Evolutionary conservation across 129 eudicot genomes (phyloP).

Genomic region (Saussurea involucrata): DNA sequence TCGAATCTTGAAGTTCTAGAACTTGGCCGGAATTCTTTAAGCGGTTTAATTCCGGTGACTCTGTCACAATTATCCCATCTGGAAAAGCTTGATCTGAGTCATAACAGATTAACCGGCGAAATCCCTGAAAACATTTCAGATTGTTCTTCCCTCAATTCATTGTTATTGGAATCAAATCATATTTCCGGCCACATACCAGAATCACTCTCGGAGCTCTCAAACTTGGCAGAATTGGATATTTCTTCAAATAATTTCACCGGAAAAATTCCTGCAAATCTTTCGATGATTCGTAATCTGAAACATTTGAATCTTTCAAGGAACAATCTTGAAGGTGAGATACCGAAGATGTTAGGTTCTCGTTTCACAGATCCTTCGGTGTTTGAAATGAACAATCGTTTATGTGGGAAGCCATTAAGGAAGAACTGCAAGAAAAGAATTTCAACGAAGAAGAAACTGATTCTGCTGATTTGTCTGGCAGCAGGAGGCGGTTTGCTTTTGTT

Average conservation of each 20-base stretch:
- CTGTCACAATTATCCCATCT: slow-evolving; percentile 44
- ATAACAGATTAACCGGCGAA: slow-evolving; percentile 55
- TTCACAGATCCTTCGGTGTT: slow-evolving; percentile 65
- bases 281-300: slow-evolving; percentile 37
- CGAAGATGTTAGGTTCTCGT: slow-evolving; percentile 38
- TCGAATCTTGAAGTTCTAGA: slow-evolving; percentile 60
- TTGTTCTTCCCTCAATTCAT: slow-evolving; percentile 28
- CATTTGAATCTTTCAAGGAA: slow-evolving; percentile 52
- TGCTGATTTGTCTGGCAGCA: slow-evolving; percentile 49
- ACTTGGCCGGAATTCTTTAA: slow-evolving; percentile 45
- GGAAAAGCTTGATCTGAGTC: slow-evolving; percentile 53
- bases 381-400: slow-evolving; percentile 42
- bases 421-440: slow-evolving; percentile 38
- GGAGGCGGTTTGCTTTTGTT: slow-evolving; percentile 43
- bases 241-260: slow-evolving; percentile 63
- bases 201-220: slow-evolving; percentile 39
- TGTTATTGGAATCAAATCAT: slow-evolving; percentile 54
- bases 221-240: slow-evolving; percentile 47
- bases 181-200: slow-evolving; percentile 59
- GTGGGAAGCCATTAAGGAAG: slow-evolving; percentile 60
- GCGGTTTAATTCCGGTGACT: slow-evolving; percentile 54
- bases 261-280: slow-evolving; percentile 51
- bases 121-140: slow-evolving; percentile 55
- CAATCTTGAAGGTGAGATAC: slow-evolving; percentile 75
- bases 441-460: slow-evolving; percentile 44